A percentile compares a stretch with the other conserved stretches of the same genome.
phyloP scores from a whole-genome alignment of 306 rosid species.

The Arachis hypogaea region DNA sequence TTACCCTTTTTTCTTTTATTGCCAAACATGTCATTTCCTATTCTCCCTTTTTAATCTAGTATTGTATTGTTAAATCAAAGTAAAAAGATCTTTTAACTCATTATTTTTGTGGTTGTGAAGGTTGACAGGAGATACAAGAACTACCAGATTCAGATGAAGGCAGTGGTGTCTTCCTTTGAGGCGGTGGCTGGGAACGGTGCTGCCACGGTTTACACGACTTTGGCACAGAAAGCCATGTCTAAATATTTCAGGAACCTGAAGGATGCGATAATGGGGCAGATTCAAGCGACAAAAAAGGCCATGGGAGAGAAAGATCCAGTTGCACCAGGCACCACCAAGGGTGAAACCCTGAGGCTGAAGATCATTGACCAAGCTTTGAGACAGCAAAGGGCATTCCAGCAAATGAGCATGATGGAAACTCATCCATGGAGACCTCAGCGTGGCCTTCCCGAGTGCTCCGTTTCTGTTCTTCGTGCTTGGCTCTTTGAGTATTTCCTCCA shows the following conservation, averaged over 20 bases:
- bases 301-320: background rate
- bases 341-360: too few species aligned
- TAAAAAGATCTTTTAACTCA: too few species aligned
- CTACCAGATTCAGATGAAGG: constrained; percentile 89
- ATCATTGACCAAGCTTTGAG: too few species aligned
- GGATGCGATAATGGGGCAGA: constrained; percentile 73
- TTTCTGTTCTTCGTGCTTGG: constrained; percentile 91
- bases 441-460: constrained; percentile 73
- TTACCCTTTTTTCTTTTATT: constrained; percentile 21
- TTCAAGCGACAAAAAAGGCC: constrained; percentile 60
- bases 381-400: too few species aligned
- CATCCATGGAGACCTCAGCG: too few species aligned
- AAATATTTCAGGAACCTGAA: constrained; percentile 78
- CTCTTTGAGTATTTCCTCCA: constrained; percentile 97
- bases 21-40: constrained; percentile 16
- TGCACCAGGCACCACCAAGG: too few species aligned
- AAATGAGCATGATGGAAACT: too few species aligned
- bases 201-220: constrained; percentile 30
- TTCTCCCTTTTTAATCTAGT: background rate
- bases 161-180: constrained; percentile 75
- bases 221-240: constrained; percentile 31
- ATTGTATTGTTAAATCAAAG: too few species aligned
- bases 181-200: constrained; percentile 78
- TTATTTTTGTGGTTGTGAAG: constrained; percentile 35
- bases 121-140: constrained; percentile 88